Percentiles rank a stretch among this genome's conserved stretches.
phyloP scores from a whole-genome alignment of 257 asterid genomes.

The Solanum pennellii region DNA sequence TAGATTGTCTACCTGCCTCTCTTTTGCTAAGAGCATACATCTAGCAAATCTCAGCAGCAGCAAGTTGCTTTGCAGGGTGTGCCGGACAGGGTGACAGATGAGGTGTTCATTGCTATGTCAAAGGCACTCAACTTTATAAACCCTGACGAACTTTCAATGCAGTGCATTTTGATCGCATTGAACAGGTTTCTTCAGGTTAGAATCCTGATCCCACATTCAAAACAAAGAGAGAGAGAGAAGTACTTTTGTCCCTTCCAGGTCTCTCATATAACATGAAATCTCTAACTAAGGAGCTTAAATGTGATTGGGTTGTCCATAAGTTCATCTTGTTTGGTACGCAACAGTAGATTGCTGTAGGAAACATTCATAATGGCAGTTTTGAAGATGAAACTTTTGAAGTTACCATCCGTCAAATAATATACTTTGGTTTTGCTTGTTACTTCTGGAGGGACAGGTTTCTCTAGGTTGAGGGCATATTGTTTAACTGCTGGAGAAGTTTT shows the following conservation, averaged over 20 bases:
- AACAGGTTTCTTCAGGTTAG: conserved; percentile 87
- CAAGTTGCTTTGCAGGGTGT: conserved; percentile 49
- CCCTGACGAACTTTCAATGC: conserved; percentile 96
- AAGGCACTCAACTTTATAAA: conserved; percentile 95
- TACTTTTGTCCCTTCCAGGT: not conserved
- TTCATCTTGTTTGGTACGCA: not conserved
- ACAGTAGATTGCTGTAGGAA: not conserved
- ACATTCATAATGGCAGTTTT: not conserved
- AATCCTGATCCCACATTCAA: not conserved
- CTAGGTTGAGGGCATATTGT: not conserved
- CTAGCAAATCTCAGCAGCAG: not conserved
- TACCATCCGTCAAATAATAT: not conserved
- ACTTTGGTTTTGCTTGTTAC: not conserved
- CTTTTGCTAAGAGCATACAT: not conserved
- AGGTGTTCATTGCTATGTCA: conserved; percentile 98
- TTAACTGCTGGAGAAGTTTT: not conserved
- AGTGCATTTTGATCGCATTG: conserved; percentile 89
- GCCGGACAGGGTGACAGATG: conserved; percentile 79
- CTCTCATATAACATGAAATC: not conserved
- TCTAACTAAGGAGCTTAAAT: not conserved
- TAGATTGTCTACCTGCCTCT: not conserved
- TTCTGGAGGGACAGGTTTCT: not conserved
- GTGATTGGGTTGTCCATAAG: not conserved
- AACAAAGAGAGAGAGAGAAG: not conserved
- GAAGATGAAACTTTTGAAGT: not conserved